phyloP scores from a whole-genome alignment of 345 rosid species.

The Aquilaria sinensis region DNA sequence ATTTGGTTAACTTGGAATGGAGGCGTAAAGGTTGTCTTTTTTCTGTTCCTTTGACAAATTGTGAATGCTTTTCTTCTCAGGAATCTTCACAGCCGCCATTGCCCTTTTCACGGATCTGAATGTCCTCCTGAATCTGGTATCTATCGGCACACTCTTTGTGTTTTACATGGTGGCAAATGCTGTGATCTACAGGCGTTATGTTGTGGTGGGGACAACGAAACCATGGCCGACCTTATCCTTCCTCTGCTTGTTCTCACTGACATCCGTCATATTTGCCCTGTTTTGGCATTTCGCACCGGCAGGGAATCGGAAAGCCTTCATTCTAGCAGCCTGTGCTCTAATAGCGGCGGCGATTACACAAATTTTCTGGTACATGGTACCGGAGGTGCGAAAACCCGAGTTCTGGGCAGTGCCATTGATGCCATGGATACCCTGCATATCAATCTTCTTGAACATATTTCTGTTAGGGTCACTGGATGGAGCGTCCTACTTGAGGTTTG shows the following conservation, averaged over 20 bases:
- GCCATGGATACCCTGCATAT: constrained; percentile 86
- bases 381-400: constrained; percentile 66
- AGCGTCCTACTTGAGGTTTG: constrained; percentile 64
- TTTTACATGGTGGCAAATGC: constrained; percentile 98
- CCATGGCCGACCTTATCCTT: constrained; percentile 80
- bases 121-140: constrained; percentile 72
- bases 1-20: too few species aligned
- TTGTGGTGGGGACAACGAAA: constrained; percentile 47
- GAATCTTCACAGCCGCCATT: constrained; percentile 73
- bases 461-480: constrained; percentile 68
- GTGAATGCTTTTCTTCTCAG: constrained; percentile 24
- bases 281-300: constrained; percentile 56
- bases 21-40: background rate
- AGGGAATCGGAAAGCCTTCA: constrained; percentile 43
- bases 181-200: constrained; percentile 71
- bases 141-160: constrained; percentile 90
- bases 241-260: constrained; percentile 48
- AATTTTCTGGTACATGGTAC: constrained; percentile 47
- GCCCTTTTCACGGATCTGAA: constrained; percentile 74
- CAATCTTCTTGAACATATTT: constrained; percentile 80
- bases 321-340: constrained; percentile 39
- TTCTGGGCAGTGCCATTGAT: constrained; percentile 89
- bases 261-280: constrained; percentile 59
- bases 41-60: background rate
- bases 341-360: constrained; percentile 38